phyloP scores from a whole-genome alignment of 768 basidiomycete species.

The Amanita thiersii region DNA sequence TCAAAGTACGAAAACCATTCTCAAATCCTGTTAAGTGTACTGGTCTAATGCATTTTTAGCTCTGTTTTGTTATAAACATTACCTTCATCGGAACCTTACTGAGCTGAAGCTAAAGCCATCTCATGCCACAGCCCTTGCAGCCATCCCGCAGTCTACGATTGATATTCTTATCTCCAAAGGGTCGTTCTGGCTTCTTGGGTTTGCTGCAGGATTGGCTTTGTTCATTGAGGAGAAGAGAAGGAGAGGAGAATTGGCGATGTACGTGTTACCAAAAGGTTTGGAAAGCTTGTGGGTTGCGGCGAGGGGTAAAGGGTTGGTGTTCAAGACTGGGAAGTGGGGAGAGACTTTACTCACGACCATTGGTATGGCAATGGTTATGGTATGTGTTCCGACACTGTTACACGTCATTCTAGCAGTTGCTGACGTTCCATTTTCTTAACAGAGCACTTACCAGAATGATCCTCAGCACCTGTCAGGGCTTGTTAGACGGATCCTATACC shows the following conservation, averaged over 20 bases:
- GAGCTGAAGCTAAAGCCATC: conserved; percentile 12
- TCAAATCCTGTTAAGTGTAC: background rate
- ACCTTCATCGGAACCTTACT: conserved; percentile 42
- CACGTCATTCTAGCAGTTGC: background rate
- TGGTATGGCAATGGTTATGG: conserved; percentile 92
- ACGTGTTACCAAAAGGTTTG: conserved; percentile 79
- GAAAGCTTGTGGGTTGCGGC: conserved; percentile 87
- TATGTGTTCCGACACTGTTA: conserved; percentile 22
- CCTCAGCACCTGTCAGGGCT: conserved; percentile 78
- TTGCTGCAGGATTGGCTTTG: conserved; percentile 67
- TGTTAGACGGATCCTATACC: conserved; percentile 75
- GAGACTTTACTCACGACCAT: conserved; percentile 60
- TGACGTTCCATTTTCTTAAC: conserved; percentile 9
- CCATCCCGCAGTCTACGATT: conserved; percentile 38
- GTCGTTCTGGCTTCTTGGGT: conserved; percentile 69
- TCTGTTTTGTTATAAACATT: conserved; percentile 59
- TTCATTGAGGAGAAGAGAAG: conserved; percentile 84
- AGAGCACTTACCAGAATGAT: conserved; percentile 80
- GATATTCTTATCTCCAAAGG: conserved; percentile 57
- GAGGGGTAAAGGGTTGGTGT: conserved; percentile 68
- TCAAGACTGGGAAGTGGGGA: conserved; percentile 61
- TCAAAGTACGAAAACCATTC: conserved; percentile 46
- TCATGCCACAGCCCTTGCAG: conserved; percentile 21
- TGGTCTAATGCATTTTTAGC: conserved; percentile 24
- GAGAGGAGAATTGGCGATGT: conserved; percentile 91